Evolutionary conservation across 1,284 basidiomycete species (phyloP).

Genomic region (Caloboletus inedulis): DNA sequence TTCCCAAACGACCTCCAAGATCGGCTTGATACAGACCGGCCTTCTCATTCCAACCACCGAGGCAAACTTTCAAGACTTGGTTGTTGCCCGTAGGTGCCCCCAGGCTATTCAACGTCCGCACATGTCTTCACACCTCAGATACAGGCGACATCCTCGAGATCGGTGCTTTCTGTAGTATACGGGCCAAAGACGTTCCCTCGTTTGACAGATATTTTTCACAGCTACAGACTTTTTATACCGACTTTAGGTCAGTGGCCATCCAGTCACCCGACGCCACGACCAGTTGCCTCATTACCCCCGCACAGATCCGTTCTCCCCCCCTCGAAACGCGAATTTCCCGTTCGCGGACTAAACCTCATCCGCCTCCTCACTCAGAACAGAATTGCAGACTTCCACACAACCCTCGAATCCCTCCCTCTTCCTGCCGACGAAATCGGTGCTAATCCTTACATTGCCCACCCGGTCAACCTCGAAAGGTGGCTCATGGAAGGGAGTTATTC

Average conservation of each 20-base stretch:
- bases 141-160: slow-evolving; percentile 93
- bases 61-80: slow-evolving; percentile 58
- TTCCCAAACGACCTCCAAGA: slow-evolving; percentile 41
- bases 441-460: slow-evolving; percentile 81
- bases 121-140: background rate
- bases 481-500: slow-evolving; percentile 99
- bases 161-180: slow-evolving; percentile 91
- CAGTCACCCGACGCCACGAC: background rate
- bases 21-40: slow-evolving; percentile 75
- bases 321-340: slow-evolving; percentile 83
- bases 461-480: slow-evolving; percentile 92
- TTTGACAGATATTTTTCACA: slow-evolving; percentile 97
- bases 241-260: slow-evolving; percentile 58
- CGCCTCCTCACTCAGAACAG: slow-evolving; percentile 93
- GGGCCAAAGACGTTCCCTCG: slow-evolving; percentile 81
- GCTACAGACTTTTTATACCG: slow-evolving; percentile 89
- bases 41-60: slow-evolving; percentile 66
- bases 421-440: slow-evolving; percentile 67
- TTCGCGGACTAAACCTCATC: slow-evolving; percentile 92
- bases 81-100: slow-evolving; percentile 60
- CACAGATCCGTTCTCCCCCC: slow-evolving; percentile 68
- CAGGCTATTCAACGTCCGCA: background rate
- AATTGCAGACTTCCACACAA: slow-evolving; percentile 98
- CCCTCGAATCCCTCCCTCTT: slow-evolving; percentile 90
- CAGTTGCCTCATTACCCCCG: background rate